These are phyloP conservation scores for Chalciporus sp. DNA, from an alignment of 1,284 basidiomycete genomes.

Conservation along the genomic window DNA sequence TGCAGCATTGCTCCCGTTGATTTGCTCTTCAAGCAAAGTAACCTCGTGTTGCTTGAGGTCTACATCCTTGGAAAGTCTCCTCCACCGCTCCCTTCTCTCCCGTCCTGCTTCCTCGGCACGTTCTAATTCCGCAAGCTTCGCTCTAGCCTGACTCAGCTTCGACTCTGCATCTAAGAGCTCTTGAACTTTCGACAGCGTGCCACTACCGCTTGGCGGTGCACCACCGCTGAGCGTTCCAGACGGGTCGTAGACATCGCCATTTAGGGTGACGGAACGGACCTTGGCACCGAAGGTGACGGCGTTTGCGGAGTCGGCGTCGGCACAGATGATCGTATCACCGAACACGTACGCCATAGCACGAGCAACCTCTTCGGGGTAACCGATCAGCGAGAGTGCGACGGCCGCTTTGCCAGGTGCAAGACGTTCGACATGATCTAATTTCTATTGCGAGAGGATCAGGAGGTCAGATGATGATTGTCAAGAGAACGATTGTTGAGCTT, in stretches of 20 bases:
- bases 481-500: neutral
- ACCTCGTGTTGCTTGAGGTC: conserved; percentile 93
- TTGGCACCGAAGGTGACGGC: conserved; percentile 81
- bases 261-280: conserved; percentile 87
- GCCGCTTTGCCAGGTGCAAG: conserved; percentile 86
- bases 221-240: conserved; percentile 94
- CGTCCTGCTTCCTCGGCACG: conserved; percentile 57
- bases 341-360: conserved; percentile 96
- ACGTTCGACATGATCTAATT: conserved; percentile 74
- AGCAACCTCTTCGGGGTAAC: conserved; percentile 83
- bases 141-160: conserved; percentile 56
- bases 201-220: conserved; percentile 76
- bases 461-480: neutral
- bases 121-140: conserved; percentile 58
- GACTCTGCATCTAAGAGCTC: conserved; percentile 67
- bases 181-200: conserved; percentile 85
- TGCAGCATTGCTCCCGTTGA: conserved; percentile 88
- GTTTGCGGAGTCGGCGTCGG: conserved; percentile 88
- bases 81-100: conserved; percentile 71
- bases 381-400: conserved; percentile 86
- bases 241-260: conserved; percentile 97
- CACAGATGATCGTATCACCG: conserved; percentile 90
- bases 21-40: conserved; percentile 80
- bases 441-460: conserved; percentile 44
- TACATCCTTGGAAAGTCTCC: conserved; percentile 66